A percentile compares a stretch with the other conserved stretches of the same genome.
These are phyloP conservation scores for Panicum hallii DNA, from an alignment of 202 grass and related monocot genomes.

Conservation along the genomic window DNA sequence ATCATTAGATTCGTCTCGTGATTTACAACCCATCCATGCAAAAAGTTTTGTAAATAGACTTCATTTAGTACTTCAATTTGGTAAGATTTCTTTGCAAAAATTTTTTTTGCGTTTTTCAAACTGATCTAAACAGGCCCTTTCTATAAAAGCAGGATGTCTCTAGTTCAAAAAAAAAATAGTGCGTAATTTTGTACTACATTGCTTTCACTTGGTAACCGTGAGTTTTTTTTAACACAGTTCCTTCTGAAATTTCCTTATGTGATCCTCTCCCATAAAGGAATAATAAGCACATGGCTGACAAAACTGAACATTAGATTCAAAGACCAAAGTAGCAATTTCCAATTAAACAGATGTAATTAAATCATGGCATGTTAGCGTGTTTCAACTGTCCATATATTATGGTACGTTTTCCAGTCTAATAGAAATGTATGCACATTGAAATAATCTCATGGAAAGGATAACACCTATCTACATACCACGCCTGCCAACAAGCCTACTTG, in stretches of 20 bases:
- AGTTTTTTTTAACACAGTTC: background rate
- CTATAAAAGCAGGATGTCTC: too few species aligned
- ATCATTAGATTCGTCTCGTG: too few species aligned
- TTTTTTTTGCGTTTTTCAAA: too few species aligned
- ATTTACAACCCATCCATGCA: too few species aligned
- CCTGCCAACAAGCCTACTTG: background rate
- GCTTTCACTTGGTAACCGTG: background rate
- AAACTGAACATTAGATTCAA: background rate
- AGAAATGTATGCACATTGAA: constrained; percentile 23
- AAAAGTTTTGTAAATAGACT: too few species aligned
- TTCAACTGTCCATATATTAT: background rate
- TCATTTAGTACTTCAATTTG: too few species aligned
- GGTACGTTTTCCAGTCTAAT: background rate
- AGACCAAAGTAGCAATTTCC: background rate
- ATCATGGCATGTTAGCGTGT: background rate
- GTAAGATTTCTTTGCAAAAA: too few species aligned
- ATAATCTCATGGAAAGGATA: constrained; percentile 15
- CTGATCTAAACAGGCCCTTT: too few species aligned
- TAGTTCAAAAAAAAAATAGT: too few species aligned
- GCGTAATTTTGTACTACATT: background rate
- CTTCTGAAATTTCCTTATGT: background rate
- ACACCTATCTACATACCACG: constrained; percentile 28
- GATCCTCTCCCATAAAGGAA: background rate
- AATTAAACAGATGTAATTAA: constrained; percentile 27
- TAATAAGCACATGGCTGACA: background rate